Evolutionary conservation across 345 rosid species (phyloP), one percentile per base, ranked within the genome.

Genomic region (Ceriops decandra): DNA sequence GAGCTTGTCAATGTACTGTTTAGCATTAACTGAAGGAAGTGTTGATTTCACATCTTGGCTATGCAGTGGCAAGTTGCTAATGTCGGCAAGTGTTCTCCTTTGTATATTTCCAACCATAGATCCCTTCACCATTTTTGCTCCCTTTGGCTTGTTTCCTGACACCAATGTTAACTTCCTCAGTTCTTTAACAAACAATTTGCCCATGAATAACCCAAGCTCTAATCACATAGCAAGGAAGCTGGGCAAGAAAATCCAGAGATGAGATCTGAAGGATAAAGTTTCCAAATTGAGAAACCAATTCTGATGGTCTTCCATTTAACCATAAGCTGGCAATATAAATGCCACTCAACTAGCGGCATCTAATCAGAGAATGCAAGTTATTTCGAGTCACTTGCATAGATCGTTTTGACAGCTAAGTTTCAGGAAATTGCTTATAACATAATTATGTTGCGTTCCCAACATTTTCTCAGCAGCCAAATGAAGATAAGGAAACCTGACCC

Each of bases 51-150:
- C 67, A 66, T 60, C 80, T 69, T 80, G 80, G 64, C 63, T 81
- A 60, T 38, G 80, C 62, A 54, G 77, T 64, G 75, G 85, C 67
- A 87, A 60, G 76, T 85, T 90, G 74, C 81, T 85, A 56, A 87
- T 86, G 76, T 87, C 91, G 16, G 77, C 84, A 38, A 86, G 76
- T 62, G 28, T 70, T 71, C 76, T 84, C 82, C 90, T 83, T 24
- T 63, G 69, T 27, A 69, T 72, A 74, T 74, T 79, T 68, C 77
- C 71, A 42, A 74, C 53, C 8, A 19, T 57, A 64, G 80, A 73
- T 66, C 69, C 78, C 73, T 67, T 67, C 57, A 60, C 72, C 74
- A 32, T 59, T 46, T 68, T 76, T 63, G 73, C 69, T 76, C 72
- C 75, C 70, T 74, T 80, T n/a, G 47, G 31, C 49, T 75, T 71